phyloP scores from a whole-genome alignment of 2,329 filamentous ascomycete genomes.

The Lachnellula occidentalis region DNA sequence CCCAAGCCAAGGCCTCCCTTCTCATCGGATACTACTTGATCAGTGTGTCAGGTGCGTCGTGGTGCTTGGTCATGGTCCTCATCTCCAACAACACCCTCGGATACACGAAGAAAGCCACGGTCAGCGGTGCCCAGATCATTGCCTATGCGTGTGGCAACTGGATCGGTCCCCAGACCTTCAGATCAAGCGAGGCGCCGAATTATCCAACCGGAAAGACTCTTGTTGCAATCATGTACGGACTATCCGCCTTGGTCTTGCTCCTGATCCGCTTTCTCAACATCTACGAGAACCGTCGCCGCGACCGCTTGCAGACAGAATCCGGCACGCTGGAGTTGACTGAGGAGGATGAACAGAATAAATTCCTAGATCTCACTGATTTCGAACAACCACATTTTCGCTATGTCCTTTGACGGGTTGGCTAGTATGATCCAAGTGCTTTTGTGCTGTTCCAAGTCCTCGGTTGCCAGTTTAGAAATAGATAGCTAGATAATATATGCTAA shows the following conservation, averaged over 20 bases:
- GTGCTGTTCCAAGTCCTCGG: no score
- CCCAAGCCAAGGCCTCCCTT: slow-evolving; percentile 11
- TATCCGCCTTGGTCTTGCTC: no score
- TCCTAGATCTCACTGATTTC: slow-evolving; percentile 49
- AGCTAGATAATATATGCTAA: no score
- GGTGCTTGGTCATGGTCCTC: neutral
- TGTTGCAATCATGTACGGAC: no score
- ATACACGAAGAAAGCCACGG: slow-evolving; percentile 11
- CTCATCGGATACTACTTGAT: slow-evolving; percentile 32
- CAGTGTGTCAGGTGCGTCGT: neutral
- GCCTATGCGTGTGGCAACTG: slow-evolving; percentile 7
- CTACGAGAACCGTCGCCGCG: slow-evolving; percentile 37
- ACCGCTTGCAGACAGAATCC: slow-evolving; percentile 36
- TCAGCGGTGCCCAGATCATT: slow-evolving; percentile 7
- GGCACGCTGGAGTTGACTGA: slow-evolving; percentile 17
- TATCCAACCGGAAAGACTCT: slow-evolving; percentile 9
- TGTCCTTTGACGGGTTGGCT: no score
- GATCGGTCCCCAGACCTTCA: slow-evolving; percentile 12
- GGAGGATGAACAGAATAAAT: slow-evolving; percentile 34
- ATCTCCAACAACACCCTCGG: neutral
- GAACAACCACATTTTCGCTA: slow-evolving; percentile 39
- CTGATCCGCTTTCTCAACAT: no score
- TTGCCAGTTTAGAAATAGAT: no score
- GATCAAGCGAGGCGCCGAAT: slow-evolving; percentile 24
- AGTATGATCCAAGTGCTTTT: no score